Evolutionary conservation across 805 yeast genomes (phyloP).

Genomic region (Nakazawaea wickerhamii): DNA sequence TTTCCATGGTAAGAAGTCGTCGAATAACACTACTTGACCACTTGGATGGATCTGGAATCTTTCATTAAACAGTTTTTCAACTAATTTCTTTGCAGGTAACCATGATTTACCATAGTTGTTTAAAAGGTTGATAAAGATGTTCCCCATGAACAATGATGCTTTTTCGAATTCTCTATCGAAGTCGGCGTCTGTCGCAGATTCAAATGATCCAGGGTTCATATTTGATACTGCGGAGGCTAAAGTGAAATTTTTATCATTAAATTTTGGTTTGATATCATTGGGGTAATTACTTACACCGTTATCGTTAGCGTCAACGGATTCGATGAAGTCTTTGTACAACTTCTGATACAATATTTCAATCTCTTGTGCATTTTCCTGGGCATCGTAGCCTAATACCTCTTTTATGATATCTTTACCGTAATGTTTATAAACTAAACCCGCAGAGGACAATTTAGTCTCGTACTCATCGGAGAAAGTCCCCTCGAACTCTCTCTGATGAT

Average conservation of each 20-base stretch:
- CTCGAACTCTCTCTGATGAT: conserved; percentile 89
- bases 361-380: conserved; percentile 29
- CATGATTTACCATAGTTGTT: conserved; percentile 75
- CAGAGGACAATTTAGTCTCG: conserved; percentile 82
- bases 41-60: conserved; percentile 57
- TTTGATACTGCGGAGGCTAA: conserved; percentile 74
- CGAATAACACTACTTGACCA: conserved; percentile 71
- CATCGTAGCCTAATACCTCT: conserved; percentile 39
- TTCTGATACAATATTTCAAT: conserved; percentile 65
- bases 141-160: conserved; percentile 82
- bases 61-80: conserved; percentile 58
- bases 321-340: conserved; percentile 82
- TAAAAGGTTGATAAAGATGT: conserved; percentile 62
- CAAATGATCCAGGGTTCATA: conserved; percentile 84
- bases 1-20: conserved; percentile 90
- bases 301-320: conserved; percentile 93
- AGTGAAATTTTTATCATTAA: conserved; percentile 67
- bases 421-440: conserved; percentile 89
- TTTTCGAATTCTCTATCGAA: conserved; percentile 60
- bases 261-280: conserved; percentile 52
- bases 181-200: conserved; percentile 56
- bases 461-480: conserved; percentile 63
- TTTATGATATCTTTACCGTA: conserved; percentile 68
- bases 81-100: conserved; percentile 84
- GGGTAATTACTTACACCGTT: conserved; percentile 80